Evolutionary conservation across 441 rosid species (phyloP).

Genomic region (Populus hybrid): DNA sequence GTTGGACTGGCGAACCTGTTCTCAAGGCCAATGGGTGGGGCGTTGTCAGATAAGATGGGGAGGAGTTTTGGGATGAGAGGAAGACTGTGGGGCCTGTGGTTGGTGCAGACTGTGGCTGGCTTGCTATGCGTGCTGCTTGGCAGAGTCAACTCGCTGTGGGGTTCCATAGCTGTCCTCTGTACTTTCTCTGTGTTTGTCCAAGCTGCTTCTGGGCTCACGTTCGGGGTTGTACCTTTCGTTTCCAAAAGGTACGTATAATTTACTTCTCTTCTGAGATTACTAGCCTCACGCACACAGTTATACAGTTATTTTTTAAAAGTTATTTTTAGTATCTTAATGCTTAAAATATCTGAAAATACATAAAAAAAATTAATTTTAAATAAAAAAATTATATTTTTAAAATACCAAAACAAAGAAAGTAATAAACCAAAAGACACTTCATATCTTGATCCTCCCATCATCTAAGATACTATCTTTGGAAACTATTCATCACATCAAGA

Average conservation of each 20-base stretch:
- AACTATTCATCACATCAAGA: too few relatives aligned
- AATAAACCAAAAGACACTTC: too few relatives aligned
- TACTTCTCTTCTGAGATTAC: not conserved
- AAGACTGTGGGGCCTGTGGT: slow-evolving; percentile 76
- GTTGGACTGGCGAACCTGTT: slow-evolving; percentile 57
- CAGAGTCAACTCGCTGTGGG: slow-evolving; percentile 50
- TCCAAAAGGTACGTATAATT: slow-evolving; percentile 49
- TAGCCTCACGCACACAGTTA: not conserved
- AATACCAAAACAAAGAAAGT: too few relatives aligned
- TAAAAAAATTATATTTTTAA: too few relatives aligned
- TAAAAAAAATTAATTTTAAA: too few relatives aligned
- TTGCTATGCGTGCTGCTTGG: slow-evolving; percentile 59
- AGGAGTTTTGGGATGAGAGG: slow-evolving; percentile 67
- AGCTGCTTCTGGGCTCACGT: slow-evolving; percentile 80
- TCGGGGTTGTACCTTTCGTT: slow-evolving; percentile 83
- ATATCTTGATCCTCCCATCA: too few relatives aligned
- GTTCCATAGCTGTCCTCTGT: slow-evolving; percentile 53
- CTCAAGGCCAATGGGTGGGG: slow-evolving; percentile 74
- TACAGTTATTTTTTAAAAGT: too few relatives aligned
- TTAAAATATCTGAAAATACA: too few relatives aligned
- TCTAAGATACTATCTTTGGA: too few relatives aligned
- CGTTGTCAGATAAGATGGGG: slow-evolving; percentile 53
- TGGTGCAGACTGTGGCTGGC: slow-evolving; percentile 61
- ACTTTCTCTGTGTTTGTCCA: slow-evolving; percentile 65
- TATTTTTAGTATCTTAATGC: too few relatives aligned